Conservation (phyloP, 2,329 filamentous ascomycete species). For the Xylaria sp. region DNA sequence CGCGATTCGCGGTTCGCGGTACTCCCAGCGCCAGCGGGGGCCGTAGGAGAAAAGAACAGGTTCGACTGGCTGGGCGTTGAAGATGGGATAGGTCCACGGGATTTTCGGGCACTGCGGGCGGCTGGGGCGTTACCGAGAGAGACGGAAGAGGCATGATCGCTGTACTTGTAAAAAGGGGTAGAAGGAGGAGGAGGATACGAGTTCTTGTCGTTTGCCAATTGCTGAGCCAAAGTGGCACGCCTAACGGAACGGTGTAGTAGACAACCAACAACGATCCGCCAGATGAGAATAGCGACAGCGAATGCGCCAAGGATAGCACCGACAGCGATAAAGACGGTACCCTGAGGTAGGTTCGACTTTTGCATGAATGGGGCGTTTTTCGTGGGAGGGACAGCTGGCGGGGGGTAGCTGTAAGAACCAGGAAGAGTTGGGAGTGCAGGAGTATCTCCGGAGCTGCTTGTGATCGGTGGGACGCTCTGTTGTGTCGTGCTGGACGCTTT, state of each 20-base stretch:
- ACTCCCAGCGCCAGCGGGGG: constrained; percentile 64
- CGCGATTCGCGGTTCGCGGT: constrained; percentile 73
- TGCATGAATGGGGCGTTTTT: constrained; percentile 91
- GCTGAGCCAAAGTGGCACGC: constrained; percentile 80
- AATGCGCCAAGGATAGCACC: constrained; percentile 88
- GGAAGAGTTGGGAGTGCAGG: constrained; percentile 62
- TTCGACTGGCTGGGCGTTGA: constrained; percentile 72
- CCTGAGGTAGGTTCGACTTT: constrained; percentile 83
- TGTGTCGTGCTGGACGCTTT: constrained; percentile 32
- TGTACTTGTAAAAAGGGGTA: constrained; percentile 72
- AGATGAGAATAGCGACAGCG: constrained; percentile 81
- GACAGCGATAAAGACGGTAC: constrained; percentile 95
- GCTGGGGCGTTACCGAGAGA: constrained; percentile 59
- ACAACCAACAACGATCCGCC: constrained; percentile 89
- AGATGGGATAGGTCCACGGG: constrained; percentile 63
- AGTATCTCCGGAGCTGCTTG: constrained; percentile 20
- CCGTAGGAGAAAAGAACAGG: constrained; percentile 96
- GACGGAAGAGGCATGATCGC: constrained; percentile 66
- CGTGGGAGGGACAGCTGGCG: constrained; percentile 83
- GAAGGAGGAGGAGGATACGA: constrained; percentile 66
- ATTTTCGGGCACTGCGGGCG: constrained; percentile 63
- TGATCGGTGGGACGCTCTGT: constrained; percentile 31
- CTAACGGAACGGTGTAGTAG: constrained; percentile 91
- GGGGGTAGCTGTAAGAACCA: constrained; percentile 71
- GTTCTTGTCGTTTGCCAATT: constrained; percentile 75